phyloP scores from a whole-genome alignment of 169 alveolate species.

The Amoebophrya sp. region DNA sequence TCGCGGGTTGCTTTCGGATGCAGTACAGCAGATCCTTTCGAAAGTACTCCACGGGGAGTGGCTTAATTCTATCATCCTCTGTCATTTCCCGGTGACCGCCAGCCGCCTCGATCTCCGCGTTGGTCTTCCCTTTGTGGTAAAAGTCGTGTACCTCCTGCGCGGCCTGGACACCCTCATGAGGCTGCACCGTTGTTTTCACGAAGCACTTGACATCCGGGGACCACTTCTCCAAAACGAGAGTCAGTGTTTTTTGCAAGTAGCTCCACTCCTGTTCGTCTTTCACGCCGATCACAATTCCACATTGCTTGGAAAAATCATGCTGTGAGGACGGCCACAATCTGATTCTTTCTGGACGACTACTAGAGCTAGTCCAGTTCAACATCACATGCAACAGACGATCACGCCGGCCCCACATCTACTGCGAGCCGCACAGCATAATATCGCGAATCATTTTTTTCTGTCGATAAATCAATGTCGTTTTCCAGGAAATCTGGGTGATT shows the following conservation, averaged over 20 bases:
- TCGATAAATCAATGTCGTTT: not conserved
- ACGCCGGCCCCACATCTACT: no score
- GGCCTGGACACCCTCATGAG: not conserved
- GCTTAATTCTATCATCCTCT: no score
- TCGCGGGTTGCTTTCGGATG: not conserved
- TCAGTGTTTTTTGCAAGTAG: not conserved
- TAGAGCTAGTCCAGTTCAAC: no score
- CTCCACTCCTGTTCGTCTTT: not conserved
- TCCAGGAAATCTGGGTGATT: not conserved
- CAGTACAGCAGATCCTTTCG: not conserved
- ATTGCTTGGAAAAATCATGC: no score
- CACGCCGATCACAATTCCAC: not conserved
- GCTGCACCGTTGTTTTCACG: slow-evolving; percentile 12
- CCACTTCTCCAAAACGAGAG: not conserved
- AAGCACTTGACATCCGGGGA: not conserved
- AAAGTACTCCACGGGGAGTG: not conserved
- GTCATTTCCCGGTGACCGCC: no score
- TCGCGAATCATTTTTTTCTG: no score
- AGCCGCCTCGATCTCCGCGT: no score
- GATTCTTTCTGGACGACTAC: no score
- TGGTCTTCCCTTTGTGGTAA: no score
- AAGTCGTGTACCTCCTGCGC: not conserved
- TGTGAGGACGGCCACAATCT: no score
- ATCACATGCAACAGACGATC: no score
- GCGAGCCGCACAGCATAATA: no score